Evolutionary conservation across 257 asterid species (phyloP), one percentile per base, ranked within the genome.

Genomic region (Lavandula angustifolia): DNA sequence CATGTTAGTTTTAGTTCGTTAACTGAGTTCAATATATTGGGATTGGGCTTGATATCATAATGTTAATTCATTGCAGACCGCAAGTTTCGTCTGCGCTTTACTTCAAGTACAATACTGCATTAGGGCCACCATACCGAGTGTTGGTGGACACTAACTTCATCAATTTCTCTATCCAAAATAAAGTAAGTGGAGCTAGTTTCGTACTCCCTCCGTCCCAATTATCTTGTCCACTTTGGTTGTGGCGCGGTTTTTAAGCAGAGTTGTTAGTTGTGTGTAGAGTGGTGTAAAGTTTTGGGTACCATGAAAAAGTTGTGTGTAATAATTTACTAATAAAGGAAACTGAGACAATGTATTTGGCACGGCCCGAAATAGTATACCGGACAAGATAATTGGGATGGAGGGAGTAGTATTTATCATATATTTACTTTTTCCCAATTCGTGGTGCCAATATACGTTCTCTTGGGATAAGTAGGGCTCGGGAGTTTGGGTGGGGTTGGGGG

Each of bases 91-190:
- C 99, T 33, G 95, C 99, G 1, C 95, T 94, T 37, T 94, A 75
- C 79, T 90, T 90, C 87, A 77, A 68, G 78, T 77, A 94, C 70
- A 94, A 94, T 79, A 80, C 97, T 46, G 99, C 96, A 0, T 66
- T 94, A 79, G 99, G 97, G 31, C 99, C 96, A 6, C 99, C 99
- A 0, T 94, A 94, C 33, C 81, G 83, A 49, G 95, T 94, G 66
- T 67, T 94, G 78, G 92, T 94, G 22, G 99, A 94, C 83, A 94
- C 99, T 61, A 94, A 94, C 79, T 90, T 94, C 77, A 94, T 94
- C 64, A 94, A 94, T 76, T 86, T 86, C 84, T 94, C 99, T 76
- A 94, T 94, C 70, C 97, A 89, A 70, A 94, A 94, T 54, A 94
- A 94, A 69, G 99, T 90, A 69, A 76, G 95, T 76, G 41, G 52